Base-by-base conservation (phyloP, 345 rosid genomes). In the Hibiscus syriacus region DNA sequence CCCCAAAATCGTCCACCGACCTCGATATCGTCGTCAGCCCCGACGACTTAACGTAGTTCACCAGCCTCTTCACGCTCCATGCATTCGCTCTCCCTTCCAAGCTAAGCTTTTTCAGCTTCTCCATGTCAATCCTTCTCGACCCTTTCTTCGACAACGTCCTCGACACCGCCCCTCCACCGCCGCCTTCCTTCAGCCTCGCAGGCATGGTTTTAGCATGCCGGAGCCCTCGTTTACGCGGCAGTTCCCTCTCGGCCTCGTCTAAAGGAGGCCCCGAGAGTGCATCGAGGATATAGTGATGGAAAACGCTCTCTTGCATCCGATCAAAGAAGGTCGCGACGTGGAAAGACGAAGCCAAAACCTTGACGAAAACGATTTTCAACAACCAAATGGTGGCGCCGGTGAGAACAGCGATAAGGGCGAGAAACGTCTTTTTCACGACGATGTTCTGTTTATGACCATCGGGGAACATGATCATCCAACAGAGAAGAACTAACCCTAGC, bases 231-330 rank as follows among this genome's bases (percentile, higher is more conserved):
- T 41, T 54, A 13, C 19, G 22, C 4, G 11, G 54, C 34, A 27
- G 7, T 29, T 76, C 78, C 58, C 66, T 70, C 55, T 77, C 78
- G 12, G 50, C 39, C 46, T 76, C 79, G 6, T 77, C 82, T 20
- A 82, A 29, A 9, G 79, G 85, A 17, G 79, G 80, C 5, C 87
- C 86, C 0, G 87, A 83, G 12, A 86, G 81, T 0, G 82, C 23
- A 11, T 86, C 84, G 1, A 86, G 82, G 38, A 86, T 73, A 43
- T 78, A 83, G 69, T 79, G 85, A 55, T 78, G 77, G 75, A 83
- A 83, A 16, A 86, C 84, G 41, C 84, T 78, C 75, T 83, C 87
- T 63, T 86, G 71, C 83, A 86, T 83, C n/a, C 90, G 76, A 69
- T 86, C 90, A 50, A 86, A 86, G 80, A 76, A 86, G 16, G 86